These are phyloP conservation scores for Hygrophila difformis DNA, from an alignment of 257 asterid species.

Conservation along the genomic window DNA sequence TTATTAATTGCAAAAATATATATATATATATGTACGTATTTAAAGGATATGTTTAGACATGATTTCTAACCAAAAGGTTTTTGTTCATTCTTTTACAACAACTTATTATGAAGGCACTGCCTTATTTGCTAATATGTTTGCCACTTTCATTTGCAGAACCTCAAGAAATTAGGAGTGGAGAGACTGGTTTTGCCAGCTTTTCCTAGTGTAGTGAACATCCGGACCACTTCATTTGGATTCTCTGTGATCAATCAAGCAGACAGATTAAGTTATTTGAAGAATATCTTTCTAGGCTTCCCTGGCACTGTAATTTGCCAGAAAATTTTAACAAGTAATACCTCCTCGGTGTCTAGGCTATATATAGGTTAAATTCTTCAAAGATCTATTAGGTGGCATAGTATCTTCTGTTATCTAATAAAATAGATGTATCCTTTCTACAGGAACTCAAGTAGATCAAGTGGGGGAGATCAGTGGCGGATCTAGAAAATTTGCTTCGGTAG, in stretches of 20 bases:
- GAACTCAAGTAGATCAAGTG: slow-evolving; percentile 25
- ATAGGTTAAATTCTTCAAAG: slow-evolving; percentile 17
- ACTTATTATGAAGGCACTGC: too few relatives aligned
- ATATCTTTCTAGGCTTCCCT: slow-evolving; percentile 68
- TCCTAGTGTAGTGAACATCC: slow-evolving; percentile 52
- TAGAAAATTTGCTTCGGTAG: too few relatives aligned
- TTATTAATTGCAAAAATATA: too few relatives aligned
- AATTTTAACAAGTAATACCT: slow-evolving; percentile 20
- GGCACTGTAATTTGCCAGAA: slow-evolving; percentile 80
- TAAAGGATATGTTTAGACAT: too few relatives aligned
- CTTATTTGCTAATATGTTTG: slow-evolving; percentile 3
- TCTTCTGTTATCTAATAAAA: neutral
- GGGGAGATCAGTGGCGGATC: too few relatives aligned
- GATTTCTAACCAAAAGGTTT: too few relatives aligned
- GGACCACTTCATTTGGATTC: slow-evolving; percentile 76
- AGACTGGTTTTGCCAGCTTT: slow-evolving; percentile 86
- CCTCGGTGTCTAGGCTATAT: slow-evolving; percentile 19
- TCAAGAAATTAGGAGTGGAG: slow-evolving; percentile 61
- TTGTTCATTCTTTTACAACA: too few relatives aligned
- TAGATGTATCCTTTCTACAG: slow-evolving; percentile 25
- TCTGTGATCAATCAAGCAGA: slow-evolving; percentile 50
- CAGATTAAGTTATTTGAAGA: slow-evolving; percentile 38
- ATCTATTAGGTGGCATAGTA: neutral
- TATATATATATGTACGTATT: too few relatives aligned
- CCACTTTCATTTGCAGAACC: slow-evolving; percentile 41